Base-by-base conservation (phyloP, 176 grass and related monocot species). In the Oryza rufipogon region DNA sequence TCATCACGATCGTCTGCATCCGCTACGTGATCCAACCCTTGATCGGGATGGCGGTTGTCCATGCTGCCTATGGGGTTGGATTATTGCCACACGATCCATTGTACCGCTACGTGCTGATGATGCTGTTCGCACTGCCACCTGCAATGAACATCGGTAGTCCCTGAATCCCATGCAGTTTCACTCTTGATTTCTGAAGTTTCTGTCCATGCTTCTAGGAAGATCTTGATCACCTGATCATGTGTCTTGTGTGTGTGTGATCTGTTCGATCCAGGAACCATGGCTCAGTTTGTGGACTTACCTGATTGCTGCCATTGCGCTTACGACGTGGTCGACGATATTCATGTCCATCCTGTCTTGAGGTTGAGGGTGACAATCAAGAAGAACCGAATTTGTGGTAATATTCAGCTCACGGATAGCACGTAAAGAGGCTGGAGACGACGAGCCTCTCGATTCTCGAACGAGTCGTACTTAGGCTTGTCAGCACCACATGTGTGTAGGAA, bases 101-200 rank as follows among this genome's bases (percentile, higher is more conserved):
- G 64, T 98, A 92, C 72, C 82, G 83, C 32, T 98, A 97, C 30
- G 89, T 95, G 68, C 83, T 98, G 2, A 93, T 98, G 96, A 51
- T 98, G 77, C 93, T 95, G 70, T 98, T 93, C 36, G 84, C 92
- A 0, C n/a, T 98, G 52, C 91, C 93, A n/a, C 93, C 92, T 6
- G 95, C 89, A 7, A 98, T 95, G 95, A 95, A 89, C 81, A 98
- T 98, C 3, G 91, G 96, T 90, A 93, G 49, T 64, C 5, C 10
- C 12, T 70, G 10, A 38, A 64, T 42, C 54, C 15, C 9, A 22
- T 42, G 14, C 10, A 5, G 7, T 74, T 28, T 60, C 23, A 5
- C 70, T 68, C 15, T 30, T 71, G 48, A 56, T 19, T 28, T 9
- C 32, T 39, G 14, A 36, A 46, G 20, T 4, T 51, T 74, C 11